Percentiles rank a stretch among this genome's conserved stretches.
Conservation (phyloP, 257 asterid genomes). For the Fraxinus excelsior region DNA sequence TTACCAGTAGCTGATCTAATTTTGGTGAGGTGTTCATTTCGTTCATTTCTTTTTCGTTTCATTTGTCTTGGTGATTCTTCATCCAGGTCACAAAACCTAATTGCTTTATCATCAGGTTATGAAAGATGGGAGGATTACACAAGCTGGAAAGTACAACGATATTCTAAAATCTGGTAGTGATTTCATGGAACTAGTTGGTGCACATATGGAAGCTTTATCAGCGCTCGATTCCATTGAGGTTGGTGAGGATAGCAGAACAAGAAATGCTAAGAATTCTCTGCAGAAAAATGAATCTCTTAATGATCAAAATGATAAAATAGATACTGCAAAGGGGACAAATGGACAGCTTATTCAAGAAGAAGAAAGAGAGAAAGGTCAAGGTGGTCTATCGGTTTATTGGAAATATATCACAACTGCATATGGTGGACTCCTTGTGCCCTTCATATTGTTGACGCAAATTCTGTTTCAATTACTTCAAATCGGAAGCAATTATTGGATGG, state of each 20-base stretch:
- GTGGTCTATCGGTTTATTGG: conserved; percentile 79
- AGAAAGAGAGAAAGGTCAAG: conserved; percentile 88
- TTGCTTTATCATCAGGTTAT: conserved; percentile 53
- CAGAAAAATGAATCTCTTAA: conserved; percentile 40
- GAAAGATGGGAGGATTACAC: conserved; percentile 77
- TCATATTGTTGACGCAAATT: conserved; percentile 64
- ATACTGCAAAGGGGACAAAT: conserved; percentile 34
- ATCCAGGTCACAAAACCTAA: not conserved
- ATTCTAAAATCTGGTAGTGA: conserved; percentile 69
- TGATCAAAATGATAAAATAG: conserved; percentile 35
- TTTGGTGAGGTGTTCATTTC: conserved; percentile 54
- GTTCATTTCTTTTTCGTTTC: conserved; percentile 17
- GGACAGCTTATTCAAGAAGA: conserved; percentile 90
- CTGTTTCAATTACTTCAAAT: conserved; percentile 74
- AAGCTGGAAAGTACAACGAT: conserved; percentile 80
- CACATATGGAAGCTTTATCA: conserved; percentile 79
- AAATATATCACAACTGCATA: conserved; percentile 76
- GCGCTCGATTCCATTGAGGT: conserved; percentile 49
- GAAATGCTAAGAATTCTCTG: conserved; percentile 26
- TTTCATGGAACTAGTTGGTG: conserved; percentile 91
- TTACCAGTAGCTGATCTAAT: conserved; percentile 82
- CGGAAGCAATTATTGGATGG: conserved; percentile 98
- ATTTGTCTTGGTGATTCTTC: not conserved
- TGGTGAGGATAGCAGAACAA: conserved; percentile 31
- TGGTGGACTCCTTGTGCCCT: conserved; percentile 84